phyloP scores from a whole-genome alignment of 257 asterid species.

The Eucommia ulmoides region DNA sequence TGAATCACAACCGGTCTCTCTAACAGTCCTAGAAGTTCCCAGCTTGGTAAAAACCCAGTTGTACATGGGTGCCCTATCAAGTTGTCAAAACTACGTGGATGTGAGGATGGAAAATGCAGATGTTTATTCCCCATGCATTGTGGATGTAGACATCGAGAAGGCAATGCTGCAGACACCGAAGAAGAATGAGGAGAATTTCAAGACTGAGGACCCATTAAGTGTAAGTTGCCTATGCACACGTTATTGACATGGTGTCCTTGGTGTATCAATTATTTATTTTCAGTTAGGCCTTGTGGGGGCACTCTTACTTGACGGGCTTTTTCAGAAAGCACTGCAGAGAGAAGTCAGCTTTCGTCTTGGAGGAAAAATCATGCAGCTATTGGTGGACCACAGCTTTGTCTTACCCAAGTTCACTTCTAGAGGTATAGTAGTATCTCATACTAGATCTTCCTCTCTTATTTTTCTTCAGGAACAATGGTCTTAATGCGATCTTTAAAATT shows the following conservation, averaged over 20 bases:
- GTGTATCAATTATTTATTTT: too few relatives aligned
- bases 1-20: neutral
- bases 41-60: neutral
- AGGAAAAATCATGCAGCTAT: neutral
- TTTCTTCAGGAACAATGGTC: neutral
- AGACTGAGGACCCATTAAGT: neutral
- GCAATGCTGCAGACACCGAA: neutral
- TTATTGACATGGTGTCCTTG: too few relatives aligned
- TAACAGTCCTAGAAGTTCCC: neutral
- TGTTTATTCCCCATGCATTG: neutral
- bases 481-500: too few relatives aligned
- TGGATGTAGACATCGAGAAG: neutral
- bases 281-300: too few relatives aligned
- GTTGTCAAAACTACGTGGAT: neutral
- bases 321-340: neutral
- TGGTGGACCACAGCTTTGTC: neutral
- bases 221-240: too few relatives aligned
- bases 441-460: neutral
- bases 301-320: neutral
- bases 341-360: neutral
- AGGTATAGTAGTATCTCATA: neutral
- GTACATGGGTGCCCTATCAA: neutral
- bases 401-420: neutral
- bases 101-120: neutral
- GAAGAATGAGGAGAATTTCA: neutral